A percentile compares a stretch with the other conserved stretches of the same genome.
Evolutionary conservation across 306 rosid genomes (phyloP).

Genomic region (Cucurbita pepo): DNA sequence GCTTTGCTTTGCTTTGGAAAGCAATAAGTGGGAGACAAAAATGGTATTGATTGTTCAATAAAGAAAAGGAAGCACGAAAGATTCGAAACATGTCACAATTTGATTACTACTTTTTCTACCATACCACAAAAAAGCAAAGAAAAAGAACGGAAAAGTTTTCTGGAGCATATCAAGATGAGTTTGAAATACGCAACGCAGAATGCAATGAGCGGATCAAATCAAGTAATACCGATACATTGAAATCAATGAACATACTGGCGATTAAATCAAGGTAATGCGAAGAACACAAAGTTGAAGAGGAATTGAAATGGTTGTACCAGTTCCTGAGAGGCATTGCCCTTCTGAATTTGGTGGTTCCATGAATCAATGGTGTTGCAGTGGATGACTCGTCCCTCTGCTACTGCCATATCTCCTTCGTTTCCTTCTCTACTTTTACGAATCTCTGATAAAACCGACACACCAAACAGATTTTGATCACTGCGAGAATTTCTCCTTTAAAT

Average conservation of each 20-base stretch:
- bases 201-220: not conserved
- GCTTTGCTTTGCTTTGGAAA: not conserved
- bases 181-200: not conserved
- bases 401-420: conserved; percentile 6
- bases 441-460: not conserved
- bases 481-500: conserved; percentile 3
- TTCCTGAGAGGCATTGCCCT: conserved; percentile 36
- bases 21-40: conserved; percentile 9
- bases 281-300: not conserved
- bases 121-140: not conserved
- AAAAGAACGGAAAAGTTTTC: not conserved
- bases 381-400: conserved; percentile 46
- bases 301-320: conserved; percentile 13
- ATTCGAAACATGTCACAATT: conserved; percentile 3
- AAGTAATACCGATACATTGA: not conserved
- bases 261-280: not conserved
- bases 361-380: conserved; percentile 36
- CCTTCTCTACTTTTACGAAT: not conserved
- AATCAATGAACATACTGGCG: not conserved
- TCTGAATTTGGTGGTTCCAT: conserved; percentile 34
- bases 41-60: not conserved
- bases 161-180: not conserved
- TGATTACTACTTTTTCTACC: conserved; percentile 2
- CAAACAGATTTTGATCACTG: not conserved
- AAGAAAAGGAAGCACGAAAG: conserved; percentile 1